Conservation (phyloP, 371 early-diverging fungal genomes). For the Mortierella sp. region DNA sequence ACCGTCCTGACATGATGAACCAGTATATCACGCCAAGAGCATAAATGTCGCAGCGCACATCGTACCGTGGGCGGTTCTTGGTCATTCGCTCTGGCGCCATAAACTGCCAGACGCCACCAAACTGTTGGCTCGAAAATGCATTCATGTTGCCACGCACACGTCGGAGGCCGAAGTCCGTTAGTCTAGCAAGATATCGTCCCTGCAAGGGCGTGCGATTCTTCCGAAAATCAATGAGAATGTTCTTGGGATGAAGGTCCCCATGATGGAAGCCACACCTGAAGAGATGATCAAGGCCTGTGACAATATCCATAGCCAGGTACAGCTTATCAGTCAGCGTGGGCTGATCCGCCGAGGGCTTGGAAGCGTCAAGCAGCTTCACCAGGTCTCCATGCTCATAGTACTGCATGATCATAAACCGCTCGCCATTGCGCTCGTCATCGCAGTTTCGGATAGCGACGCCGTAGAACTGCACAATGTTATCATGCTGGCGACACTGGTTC, state of each 20-base stretch:
- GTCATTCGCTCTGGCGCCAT: constrained; percentile 51
- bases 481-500: constrained; percentile 38
- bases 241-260: constrained; percentile 52
- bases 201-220: constrained; percentile 1
- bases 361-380: constrained; percentile 15
- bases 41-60: constrained; percentile 45
- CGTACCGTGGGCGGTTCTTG: constrained; percentile 36
- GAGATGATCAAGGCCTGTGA: constrained; percentile 36
- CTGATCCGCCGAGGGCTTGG: constrained; percentile 14
- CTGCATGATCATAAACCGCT: constrained; percentile 50
- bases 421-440: constrained; percentile 16
- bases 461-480: constrained; percentile 48
- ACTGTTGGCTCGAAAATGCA: constrained; percentile 39
- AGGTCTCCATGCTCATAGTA: constrained; percentile 43
- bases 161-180: constrained; percentile 50
- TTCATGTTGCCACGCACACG: constrained; percentile 29
- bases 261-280: constrained; percentile 44
- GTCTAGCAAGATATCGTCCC: constrained; percentile 34
- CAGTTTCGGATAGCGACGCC: constrained; percentile 32
- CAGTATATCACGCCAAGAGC: constrained; percentile 44
- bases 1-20: constrained; percentile 39
- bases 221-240: constrained; percentile 39
- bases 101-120: constrained; percentile 45
- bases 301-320: constrained; percentile 44
- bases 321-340: constrained; percentile 28